phyloP scores from a whole-genome alignment of 2,329 filamentous ascomycete genomes.

The Chalaropsis thielavioides region DNA sequence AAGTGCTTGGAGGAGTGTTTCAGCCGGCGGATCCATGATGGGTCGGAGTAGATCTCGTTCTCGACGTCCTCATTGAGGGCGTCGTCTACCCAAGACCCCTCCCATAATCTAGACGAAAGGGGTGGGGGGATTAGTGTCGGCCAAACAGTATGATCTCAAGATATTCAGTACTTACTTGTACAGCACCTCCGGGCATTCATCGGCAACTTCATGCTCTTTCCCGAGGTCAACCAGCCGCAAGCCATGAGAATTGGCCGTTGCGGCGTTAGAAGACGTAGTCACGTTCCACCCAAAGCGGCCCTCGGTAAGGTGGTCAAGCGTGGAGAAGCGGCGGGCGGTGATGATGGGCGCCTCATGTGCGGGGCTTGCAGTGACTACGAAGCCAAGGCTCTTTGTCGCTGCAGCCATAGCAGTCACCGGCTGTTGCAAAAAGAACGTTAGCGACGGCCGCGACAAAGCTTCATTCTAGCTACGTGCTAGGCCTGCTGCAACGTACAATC shows the following conservation, averaged over 20 bases:
- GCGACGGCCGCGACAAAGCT: neutral
- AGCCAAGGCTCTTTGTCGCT: slow-evolving; percentile 50
- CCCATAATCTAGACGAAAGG: slow-evolving; percentile 20
- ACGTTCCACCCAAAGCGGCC: slow-evolving; percentile 40
- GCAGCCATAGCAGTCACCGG: slow-evolving; percentile 54
- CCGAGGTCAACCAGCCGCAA: slow-evolving; percentile 35
- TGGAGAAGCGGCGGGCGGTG: slow-evolving; percentile 48
- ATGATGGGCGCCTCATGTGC: slow-evolving; percentile 58
- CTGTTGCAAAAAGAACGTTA: slow-evolving; percentile 21
- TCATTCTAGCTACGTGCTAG: neutral
- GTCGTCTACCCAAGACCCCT: slow-evolving; percentile 43
- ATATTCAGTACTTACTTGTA: slow-evolving; percentile 44
- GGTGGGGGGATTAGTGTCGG: neutral
- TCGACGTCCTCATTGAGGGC: slow-evolving; percentile 42
- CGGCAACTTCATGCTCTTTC: slow-evolving; percentile 44
- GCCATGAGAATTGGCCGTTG: slow-evolving; percentile 49
- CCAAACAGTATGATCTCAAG: too few relatives aligned
- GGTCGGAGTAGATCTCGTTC: slow-evolving; percentile 33
- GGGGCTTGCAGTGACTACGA: slow-evolving; percentile 52
- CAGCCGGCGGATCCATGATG: slow-evolving; percentile 42
- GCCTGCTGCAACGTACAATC: slow-evolving; percentile 10
- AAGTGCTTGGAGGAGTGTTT: slow-evolving; percentile 48
- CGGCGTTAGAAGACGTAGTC: slow-evolving; percentile 54
- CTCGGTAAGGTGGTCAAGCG: slow-evolving; percentile 50
- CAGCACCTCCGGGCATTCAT: slow-evolving; percentile 43